Evolutionary conservation across 306 rosid genomes (phyloP).

Genomic region (Sicyos edulis): DNA sequence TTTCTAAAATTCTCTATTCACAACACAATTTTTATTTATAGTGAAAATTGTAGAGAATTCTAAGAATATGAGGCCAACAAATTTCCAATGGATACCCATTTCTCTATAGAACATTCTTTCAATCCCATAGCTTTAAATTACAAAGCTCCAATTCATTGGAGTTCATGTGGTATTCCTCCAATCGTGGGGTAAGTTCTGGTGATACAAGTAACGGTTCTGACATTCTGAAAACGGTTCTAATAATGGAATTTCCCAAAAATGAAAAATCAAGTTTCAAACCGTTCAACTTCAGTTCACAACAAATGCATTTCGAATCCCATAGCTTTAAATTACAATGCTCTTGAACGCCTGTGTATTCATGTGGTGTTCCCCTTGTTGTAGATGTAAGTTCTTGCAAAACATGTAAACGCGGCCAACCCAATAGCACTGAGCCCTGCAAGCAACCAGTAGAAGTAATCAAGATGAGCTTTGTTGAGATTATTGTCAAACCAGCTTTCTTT

Average conservation of each 20-base stretch:
- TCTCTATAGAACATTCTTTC: neutral
- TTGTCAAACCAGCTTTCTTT: constrained; percentile 47
- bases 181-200: too few species aligned
- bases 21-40: neutral
- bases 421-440: constrained; percentile 40
- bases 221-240: neutral
- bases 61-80: neutral
- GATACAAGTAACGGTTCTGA: neutral
- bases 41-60: too few species aligned
- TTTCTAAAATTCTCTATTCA: neutral
- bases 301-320: neutral
- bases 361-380: constrained; percentile 19
- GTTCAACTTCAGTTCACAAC: neutral
- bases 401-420: constrained; percentile 25
- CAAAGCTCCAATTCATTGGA: too few species aligned
- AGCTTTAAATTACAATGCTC: neutral
- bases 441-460: constrained; percentile 65
- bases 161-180: too few species aligned
- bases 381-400: constrained; percentile 30
- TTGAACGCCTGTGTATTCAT: neutral
- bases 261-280: neutral
- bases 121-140: neutral
- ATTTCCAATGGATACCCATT: too few species aligned
- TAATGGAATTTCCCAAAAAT: neutral
- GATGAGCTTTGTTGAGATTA: constrained; percentile 60